Conservation (phyloP, 2,329 filamentous ascomycete genomes). For the Ophiostoma quercus region DNA sequence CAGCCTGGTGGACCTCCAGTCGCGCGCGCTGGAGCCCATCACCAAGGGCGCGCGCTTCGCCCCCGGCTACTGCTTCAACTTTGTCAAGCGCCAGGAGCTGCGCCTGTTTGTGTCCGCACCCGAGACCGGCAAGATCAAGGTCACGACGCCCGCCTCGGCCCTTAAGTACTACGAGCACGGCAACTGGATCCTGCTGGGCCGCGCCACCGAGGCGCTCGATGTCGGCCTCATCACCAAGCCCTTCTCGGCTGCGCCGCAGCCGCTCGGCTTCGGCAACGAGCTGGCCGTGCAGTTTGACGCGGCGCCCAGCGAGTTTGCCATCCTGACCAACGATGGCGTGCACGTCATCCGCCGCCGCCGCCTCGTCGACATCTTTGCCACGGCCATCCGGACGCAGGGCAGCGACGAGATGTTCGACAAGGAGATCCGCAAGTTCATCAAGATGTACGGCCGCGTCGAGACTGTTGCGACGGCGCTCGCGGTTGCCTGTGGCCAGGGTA, state of each 20-base stretch:
- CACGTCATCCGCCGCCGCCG: constrained; percentile 78
- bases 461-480: constrained; percentile 86
- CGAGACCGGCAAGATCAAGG: constrained; percentile 78
- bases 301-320: constrained; percentile 73
- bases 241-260: constrained; percentile 62
- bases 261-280: constrained; percentile 87
- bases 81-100: constrained; percentile 44
- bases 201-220: constrained; percentile 62
- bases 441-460: constrained; percentile 80
- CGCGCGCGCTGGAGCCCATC: constrained; percentile 46
- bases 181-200: constrained; percentile 68
- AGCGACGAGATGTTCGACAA: constrained; percentile 76
- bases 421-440: constrained; percentile 77
- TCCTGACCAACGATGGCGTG: constrained; percentile 86
- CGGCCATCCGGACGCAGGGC: constrained; percentile 65
- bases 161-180: constrained; percentile 70
- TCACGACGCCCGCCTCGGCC: constrained; percentile 47
- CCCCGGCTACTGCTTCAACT: constrained; percentile 87
- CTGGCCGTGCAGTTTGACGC: constrained; percentile 93
- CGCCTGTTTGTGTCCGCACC: constrained; percentile 79
- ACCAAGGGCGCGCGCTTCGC: constrained; percentile 60
- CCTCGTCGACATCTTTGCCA: constrained; percentile 86
- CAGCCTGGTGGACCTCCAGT: constrained; percentile 43
- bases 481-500: constrained; percentile 89
- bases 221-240: constrained; percentile 70